Percentiles rank a stretch among this genome's conserved stretches.
phyloP scores from a whole-genome alignment of 257 asterid species.

The Linaria vulgaris region DNA sequence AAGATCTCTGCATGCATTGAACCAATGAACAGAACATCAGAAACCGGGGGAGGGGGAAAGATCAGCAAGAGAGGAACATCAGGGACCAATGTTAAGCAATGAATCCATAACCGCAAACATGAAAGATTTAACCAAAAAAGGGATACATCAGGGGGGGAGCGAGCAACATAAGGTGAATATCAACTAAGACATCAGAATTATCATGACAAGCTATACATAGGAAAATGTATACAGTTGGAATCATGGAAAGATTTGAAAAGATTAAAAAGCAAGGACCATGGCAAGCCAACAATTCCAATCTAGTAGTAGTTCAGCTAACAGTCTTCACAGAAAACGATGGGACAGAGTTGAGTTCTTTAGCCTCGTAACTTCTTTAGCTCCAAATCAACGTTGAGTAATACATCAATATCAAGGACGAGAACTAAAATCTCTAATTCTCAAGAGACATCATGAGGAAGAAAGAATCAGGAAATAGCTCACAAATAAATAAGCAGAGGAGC shows the following conservation, averaged over 20 bases:
- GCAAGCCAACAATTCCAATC: neutral
- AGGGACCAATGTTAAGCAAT: conserved; percentile 87
- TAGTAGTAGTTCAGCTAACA: too few relatives aligned
- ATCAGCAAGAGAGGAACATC: too few relatives aligned
- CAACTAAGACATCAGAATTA: neutral
- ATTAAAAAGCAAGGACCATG: neutral
- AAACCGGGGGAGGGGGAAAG: too few relatives aligned
- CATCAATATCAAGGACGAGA: neutral
- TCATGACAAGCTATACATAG: conserved; percentile 7
- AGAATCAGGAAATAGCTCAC: too few relatives aligned
- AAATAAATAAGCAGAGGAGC: too few relatives aligned
- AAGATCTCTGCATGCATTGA: too few relatives aligned
- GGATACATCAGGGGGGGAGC: neutral
- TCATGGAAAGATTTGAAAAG: neutral
- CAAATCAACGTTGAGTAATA: neutral
- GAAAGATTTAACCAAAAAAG: conserved; percentile 67
- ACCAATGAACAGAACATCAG: too few relatives aligned
- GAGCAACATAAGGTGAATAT: conserved; percentile 17
- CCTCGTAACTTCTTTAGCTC: too few relatives aligned
- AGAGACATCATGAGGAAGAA: too few relatives aligned
- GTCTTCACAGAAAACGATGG: too few relatives aligned
- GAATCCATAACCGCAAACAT: conserved; percentile 93
- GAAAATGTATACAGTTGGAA: conserved; percentile 7
- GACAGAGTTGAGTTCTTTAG: too few relatives aligned
- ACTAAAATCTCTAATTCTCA: too few relatives aligned